Conservation (phyloP, 208 protist species). For the Acanthamoeba rhysodes region DNA sequence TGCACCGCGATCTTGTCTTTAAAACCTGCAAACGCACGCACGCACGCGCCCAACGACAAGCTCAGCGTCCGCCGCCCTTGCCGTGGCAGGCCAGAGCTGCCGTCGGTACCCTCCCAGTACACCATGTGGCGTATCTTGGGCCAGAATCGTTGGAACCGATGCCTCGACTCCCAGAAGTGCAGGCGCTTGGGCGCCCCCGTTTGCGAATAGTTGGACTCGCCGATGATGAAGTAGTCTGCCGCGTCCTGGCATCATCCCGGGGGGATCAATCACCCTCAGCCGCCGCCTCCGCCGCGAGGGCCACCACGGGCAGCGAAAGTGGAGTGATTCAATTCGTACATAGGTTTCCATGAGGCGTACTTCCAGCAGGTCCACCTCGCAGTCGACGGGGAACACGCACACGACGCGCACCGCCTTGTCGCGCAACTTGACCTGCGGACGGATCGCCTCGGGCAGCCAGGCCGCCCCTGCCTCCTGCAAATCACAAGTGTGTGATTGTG, state of each 20-base stretch:
- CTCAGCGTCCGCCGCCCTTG: too few species aligned
- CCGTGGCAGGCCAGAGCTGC: too few species aligned
- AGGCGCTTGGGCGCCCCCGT: neutral
- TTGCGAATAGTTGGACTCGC: neutral
- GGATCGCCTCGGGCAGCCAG: too few species aligned
- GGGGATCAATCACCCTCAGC: too few species aligned
- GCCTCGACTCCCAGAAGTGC: neutral
- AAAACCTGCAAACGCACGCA: neutral
- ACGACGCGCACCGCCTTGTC: neutral
- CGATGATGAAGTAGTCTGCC: neutral
- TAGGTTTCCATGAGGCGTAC: neutral
- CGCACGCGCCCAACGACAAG: too few species aligned
- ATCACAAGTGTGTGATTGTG: too few species aligned
- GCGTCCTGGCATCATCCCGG: neutral
- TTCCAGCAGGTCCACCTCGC: conserved; percentile 4
- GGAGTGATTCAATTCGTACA: neutral
- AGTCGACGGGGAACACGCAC: neutral
- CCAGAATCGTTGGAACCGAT: neutral
- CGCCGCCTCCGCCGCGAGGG: too few species aligned
- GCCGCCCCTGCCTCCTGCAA: too few species aligned
- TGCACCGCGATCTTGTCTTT: neutral
- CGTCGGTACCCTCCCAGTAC: neutral
- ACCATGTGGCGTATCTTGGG: neutral
- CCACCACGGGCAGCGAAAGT: too few species aligned
- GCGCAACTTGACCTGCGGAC: neutral